Percentiles rank a stretch among this genome's conserved stretches.
Evolutionary conservation across 2,329 filamentous ascomycete species (phyloP).

Genomic region (Scedosporium aurantiacum): DNA sequence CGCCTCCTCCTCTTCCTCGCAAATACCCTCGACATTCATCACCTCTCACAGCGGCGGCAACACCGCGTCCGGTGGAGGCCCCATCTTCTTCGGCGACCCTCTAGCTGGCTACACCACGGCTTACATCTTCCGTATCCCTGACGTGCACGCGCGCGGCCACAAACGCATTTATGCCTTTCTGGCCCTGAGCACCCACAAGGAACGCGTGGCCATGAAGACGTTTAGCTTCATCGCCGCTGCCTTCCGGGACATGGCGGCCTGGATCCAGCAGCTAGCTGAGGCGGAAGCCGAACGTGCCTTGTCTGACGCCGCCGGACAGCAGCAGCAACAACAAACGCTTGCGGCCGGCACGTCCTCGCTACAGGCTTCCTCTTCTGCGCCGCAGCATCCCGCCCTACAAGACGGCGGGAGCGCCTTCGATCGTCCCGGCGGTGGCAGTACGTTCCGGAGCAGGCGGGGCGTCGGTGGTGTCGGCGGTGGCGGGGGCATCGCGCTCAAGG

Average conservation of each 20-base stretch:
- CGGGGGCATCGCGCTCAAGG: slow-evolving; percentile 43
- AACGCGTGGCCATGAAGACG: slow-evolving; percentile 54
- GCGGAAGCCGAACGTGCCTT: slow-evolving; percentile 46
- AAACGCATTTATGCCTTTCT: slow-evolving; percentile 60
- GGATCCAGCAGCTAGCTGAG: slow-evolving; percentile 56
- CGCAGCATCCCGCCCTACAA: not conserved
- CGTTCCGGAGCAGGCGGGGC: slow-evolving; percentile 15
- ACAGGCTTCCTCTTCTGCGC: not conserved
- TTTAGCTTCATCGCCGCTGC: slow-evolving; percentile 51
- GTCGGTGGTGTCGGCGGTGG: slow-evolving; percentile 47
- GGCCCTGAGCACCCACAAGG: slow-evolving; percentile 53
- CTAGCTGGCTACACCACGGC: slow-evolving; percentile 57
- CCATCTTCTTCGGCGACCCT: slow-evolving; percentile 59
- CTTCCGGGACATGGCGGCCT: slow-evolving; percentile 52
- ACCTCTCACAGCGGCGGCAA: slow-evolving; percentile 42
- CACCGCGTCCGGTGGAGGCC: slow-evolving; percentile 45
- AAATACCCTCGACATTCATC: slow-evolving; percentile 34
- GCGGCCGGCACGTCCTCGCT: slow-evolving; percentile 16
- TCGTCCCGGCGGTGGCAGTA: slow-evolving; percentile 21
- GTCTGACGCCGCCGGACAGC: slow-evolving; percentile 11
- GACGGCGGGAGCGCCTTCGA: slow-evolving; percentile 21
- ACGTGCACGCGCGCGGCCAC: slow-evolving; percentile 55
- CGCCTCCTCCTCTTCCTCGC: slow-evolving; percentile 16
- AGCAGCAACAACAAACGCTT: slow-evolving; percentile 6
- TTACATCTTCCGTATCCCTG: slow-evolving; percentile 59